Conservation (phyloP, 2,329 filamentous ascomycete species). For the Xylaria sp. region DNA sequence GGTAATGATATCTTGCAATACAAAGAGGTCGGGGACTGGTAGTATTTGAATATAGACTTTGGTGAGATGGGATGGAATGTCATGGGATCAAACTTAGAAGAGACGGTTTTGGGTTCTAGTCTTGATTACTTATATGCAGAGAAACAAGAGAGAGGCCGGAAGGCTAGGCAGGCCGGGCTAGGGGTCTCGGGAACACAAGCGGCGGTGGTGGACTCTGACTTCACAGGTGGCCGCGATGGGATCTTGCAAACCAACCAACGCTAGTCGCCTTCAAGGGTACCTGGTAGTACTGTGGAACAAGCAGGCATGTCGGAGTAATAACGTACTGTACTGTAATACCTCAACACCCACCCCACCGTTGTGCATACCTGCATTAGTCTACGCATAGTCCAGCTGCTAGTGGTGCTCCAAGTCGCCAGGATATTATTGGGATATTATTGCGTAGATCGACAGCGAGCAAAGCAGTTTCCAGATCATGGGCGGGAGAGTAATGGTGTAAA, state of each 20-base stretch:
- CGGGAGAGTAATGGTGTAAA: constrained; percentile 38
- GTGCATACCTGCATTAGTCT: constrained; percentile 1
- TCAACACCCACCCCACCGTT: constrained; percentile 14
- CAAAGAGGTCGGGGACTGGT: constrained; percentile 1
- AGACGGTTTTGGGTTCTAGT: constrained; percentile 7
- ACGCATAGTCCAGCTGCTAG: neutral
- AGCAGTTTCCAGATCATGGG: constrained; percentile 44
- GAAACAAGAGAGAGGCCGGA: constrained; percentile 23
- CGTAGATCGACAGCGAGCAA: constrained; percentile 45
- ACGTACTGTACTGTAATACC: neutral
- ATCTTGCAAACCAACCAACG: constrained; percentile 1
- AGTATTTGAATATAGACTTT: neutral
- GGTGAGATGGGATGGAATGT: neutral
- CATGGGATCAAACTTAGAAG: neutral
- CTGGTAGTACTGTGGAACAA: neutral
- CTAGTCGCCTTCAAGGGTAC: neutral
- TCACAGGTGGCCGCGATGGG: constrained; percentile 35
- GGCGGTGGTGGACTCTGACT: constrained; percentile 40
- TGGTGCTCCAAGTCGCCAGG: constrained; percentile 24
- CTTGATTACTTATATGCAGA: constrained; percentile 44
- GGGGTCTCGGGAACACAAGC: constrained; percentile 10
- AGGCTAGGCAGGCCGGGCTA: neutral
- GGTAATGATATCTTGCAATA: neutral
- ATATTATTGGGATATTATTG: constrained; percentile 2
- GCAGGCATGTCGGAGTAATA: constrained; percentile 2